phyloP scores from a whole-genome alignment of 345 rosid genomes.

The Brassica cretica region DNA sequence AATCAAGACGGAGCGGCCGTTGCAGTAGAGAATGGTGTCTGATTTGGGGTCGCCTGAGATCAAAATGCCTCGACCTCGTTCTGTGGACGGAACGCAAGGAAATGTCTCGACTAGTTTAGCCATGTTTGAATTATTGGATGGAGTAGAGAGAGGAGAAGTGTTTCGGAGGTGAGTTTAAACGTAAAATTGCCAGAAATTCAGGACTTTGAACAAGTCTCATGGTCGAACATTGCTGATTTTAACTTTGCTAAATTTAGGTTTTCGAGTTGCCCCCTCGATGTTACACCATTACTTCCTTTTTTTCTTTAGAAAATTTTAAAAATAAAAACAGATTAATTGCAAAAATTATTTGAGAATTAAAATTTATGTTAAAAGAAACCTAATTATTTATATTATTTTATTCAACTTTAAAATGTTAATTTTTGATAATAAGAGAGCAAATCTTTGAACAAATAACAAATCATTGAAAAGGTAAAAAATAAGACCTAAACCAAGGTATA shows the following conservation, averaged over 20 bases:
- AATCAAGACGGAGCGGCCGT: conserved; percentile 78
- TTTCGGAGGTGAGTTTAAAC: not conserved
- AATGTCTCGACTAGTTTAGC: conserved; percentile 66
- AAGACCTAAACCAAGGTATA: not conserved
- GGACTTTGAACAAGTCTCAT: conserved; percentile 30
- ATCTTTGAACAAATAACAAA: not conserved
- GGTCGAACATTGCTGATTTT: not conserved
- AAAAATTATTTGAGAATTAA: not conserved
- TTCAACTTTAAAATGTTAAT: too few relatives aligned
- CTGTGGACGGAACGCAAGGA: conserved; percentile 82
- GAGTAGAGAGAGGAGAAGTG: not conserved
- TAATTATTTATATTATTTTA: not conserved
- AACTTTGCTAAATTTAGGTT: not conserved
- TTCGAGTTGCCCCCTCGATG: not conserved
- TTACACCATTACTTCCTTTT: not conserved
- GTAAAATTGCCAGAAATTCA: not conserved
- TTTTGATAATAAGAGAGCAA: not conserved
- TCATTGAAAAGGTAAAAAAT: not conserved
- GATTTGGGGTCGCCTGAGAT: conserved; percentile 75
- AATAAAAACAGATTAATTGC: not conserved
- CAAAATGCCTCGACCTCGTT: conserved; percentile 88
- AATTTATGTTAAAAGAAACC: not conserved
- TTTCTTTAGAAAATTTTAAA: not conserved
- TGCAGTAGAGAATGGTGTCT: conserved; percentile 71
- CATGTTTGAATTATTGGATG: conserved; percentile 36